Percentiles rank a stretch among this genome's conserved stretches.
phyloP scores from a whole-genome alignment of 2,329 filamentous ascomycete species.

The Trichoderma sp. region DNA sequence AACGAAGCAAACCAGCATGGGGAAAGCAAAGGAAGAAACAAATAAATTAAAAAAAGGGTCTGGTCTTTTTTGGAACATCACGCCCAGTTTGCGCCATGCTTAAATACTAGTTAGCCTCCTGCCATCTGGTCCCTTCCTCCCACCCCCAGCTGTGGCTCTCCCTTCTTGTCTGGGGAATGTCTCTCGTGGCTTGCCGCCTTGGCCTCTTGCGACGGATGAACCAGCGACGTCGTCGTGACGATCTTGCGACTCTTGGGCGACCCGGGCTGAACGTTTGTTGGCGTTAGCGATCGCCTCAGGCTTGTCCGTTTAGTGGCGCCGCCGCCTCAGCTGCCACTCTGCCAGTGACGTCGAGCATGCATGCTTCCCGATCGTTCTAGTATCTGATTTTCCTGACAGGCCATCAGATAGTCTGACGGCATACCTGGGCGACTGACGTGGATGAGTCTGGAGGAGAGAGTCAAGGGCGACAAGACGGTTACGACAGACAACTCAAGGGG shows the following conservation, averaged over 20 bases:
- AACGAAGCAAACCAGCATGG: constrained; percentile 1
- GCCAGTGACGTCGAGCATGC: constrained; percentile 28
- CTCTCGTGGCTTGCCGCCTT: constrained; percentile 6
- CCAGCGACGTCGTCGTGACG: constrained; percentile 28
- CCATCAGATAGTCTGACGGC: constrained; percentile 12
- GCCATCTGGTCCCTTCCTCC: neutral
- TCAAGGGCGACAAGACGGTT: neutral
- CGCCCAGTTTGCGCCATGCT: constrained; percentile 13
- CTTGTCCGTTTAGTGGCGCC: constrained; percentile 16
- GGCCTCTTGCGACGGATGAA: no score
- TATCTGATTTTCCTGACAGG: neutral
- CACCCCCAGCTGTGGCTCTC: neutral
- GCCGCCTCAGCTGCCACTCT: constrained; percentile 23
- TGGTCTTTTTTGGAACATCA: neutral
- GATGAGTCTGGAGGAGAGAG: neutral
- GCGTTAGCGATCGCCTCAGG: constrained; percentile 19
- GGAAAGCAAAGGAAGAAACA: neutral
- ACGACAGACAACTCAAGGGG: neutral
- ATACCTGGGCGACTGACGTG: constrained; percentile 23
- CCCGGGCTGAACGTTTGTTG: constrained; percentile 26
- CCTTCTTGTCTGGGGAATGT: constrained; percentile 5
- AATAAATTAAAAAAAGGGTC: neutral
- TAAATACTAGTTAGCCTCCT: constrained; percentile 20
- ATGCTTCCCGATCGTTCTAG: constrained; percentile 2
- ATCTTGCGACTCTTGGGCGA: constrained; percentile 21